Percentiles rank a stretch among this genome's conserved stretches.
Evolutionary conservation across 2,329 filamentous ascomycete species (phyloP).

Genomic region (Periglandula ipomoeae): DNA sequence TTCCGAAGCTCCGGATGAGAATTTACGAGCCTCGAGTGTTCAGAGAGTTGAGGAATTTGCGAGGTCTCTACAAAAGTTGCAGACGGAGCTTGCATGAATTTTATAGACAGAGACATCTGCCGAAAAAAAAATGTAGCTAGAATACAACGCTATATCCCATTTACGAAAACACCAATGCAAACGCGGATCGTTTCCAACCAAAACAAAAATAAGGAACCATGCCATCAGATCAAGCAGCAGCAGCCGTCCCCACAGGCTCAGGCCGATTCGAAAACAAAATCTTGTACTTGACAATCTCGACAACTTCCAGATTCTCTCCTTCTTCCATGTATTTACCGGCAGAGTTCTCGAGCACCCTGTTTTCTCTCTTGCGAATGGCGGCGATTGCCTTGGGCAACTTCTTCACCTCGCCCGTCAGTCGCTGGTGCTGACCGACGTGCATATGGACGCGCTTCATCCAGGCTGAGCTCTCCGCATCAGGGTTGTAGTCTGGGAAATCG

Average conservation of each 20-base stretch:
- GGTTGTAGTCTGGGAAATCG: slow-evolving; percentile 66
- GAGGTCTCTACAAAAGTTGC: background rate
- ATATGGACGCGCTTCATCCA: slow-evolving; percentile 92
- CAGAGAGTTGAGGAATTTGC: slow-evolving; percentile 9
- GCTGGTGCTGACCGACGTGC: slow-evolving; percentile 81
- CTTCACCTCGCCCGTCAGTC: slow-evolving; percentile 83
- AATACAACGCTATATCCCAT: background rate
- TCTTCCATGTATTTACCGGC: slow-evolving; percentile 28
- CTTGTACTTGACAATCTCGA: slow-evolving; percentile 82
- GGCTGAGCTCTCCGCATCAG: slow-evolving; percentile 37
- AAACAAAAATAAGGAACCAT: background rate
- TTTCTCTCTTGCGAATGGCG: slow-evolving; percentile 55
- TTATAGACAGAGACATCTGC: background rate
- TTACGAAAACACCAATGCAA: too few relatives aligned
- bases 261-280: slow-evolving; percentile 75
- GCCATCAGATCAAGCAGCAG: slow-evolving; percentile 2
- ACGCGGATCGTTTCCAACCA: too few relatives aligned
- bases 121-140: background rate
- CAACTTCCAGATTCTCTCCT: slow-evolving; percentile 60
- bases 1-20: slow-evolving; percentile 12
- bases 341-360: slow-evolving; percentile 31
- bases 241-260: slow-evolving; percentile 63
- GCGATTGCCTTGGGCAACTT: slow-evolving; percentile 72
- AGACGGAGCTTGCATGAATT: background rate
- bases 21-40: slow-evolving; percentile 4